Base-by-base conservation (phyloP, 2,329 filamentous ascomycete species). In the Trichothecium sympodiale region DNA sequence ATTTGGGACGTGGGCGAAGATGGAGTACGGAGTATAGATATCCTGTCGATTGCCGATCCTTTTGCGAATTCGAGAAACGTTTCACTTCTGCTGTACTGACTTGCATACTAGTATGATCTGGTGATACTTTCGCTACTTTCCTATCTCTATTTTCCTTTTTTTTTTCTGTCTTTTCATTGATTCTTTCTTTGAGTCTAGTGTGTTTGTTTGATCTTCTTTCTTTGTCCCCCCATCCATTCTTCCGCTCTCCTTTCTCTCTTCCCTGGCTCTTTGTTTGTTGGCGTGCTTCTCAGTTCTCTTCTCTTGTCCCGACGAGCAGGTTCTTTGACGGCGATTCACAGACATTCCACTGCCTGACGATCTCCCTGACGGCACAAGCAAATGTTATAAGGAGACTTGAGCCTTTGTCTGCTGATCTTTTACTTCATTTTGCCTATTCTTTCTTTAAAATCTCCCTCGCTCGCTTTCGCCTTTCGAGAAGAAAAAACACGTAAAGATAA, bases 181-280 rank as follows among this genome's bases (percentile, higher is more conserved):
- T 33, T 35, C 26, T 18, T 37, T 37, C 32, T 38, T 29, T 35
- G 33, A 30, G 29, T 31, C 36, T 36, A 35, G 16, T 37, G 7
- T 34, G 28, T 30, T 31, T 36, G 33, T 41, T 36, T 36, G 37
- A 27, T 34, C 35, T 39, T 33, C 33, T 35, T 38, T 33, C 36
- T 34, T 35, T 39, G 20, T 34, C 18, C 36, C 32, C 15, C 40
- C 34, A 37, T 33, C 31, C 30, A 37, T 41, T 30, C n/a, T 39
- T 39, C 30, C 36, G 20, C 20, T 41, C 41, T 44, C 38, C 44
- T 35, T 40, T 40, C 25, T 42, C 36, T 46, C 36, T 33, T 41
- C 31, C 38, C 27, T 34, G 26, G 27, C 6, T 31, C 25, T 26
- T 16, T 36, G 16, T 18, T 17, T 30, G 10, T 39, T 28, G 20